Percentiles rank a stretch among this genome's conserved stretches.
These are phyloP conservation scores for Bipolaris zeicola DNA, from an alignment of 2,329 filamentous ascomycete genomes.

Conservation along the genomic window DNA sequence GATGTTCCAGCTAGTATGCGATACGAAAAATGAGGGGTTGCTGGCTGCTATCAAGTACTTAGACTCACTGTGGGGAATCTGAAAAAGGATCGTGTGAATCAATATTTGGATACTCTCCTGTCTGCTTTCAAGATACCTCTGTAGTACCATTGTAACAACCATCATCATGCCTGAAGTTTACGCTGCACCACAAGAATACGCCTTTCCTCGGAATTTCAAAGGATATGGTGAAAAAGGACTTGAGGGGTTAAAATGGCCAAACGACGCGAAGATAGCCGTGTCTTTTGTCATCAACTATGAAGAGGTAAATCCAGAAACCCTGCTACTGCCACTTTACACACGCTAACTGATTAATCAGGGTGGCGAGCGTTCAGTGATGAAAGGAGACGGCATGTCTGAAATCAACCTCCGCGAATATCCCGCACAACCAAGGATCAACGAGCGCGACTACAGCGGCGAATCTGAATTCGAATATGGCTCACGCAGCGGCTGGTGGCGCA, in stretches of 20 bases:
- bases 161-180: conserved; percentile 34
- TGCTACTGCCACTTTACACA: no score
- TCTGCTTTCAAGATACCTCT: neutral
- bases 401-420: conserved; percentile 47
- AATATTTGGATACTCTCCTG: neutral
- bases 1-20: neutral
- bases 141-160: neutral
- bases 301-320: neutral
- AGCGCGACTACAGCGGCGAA: conserved; percentile 55
- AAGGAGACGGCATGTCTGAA: conserved; percentile 43
- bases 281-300: conserved; percentile 43
- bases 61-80: neutral
- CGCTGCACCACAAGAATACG: conserved; percentile 32
- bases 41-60: neutral
- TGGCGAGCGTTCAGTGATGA: conserved; percentile 38
- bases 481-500: conserved; percentile 57
- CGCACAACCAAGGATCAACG: conserved; percentile 45
- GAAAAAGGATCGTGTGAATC: neutral
- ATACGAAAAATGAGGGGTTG: neutral
- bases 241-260: conserved; percentile 43
- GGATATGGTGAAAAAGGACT: conserved; percentile 52
- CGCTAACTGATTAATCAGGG: conserved; percentile 32
- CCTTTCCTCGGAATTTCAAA: conserved; percentile 49
- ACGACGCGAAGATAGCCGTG: conserved; percentile 46
- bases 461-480: conserved; percentile 60